Percentiles rank a stretch among this genome's conserved stretches.
Conservation (phyloP, 2,329 filamentous ascomycete genomes). For the Exophiala sp. region DNA sequence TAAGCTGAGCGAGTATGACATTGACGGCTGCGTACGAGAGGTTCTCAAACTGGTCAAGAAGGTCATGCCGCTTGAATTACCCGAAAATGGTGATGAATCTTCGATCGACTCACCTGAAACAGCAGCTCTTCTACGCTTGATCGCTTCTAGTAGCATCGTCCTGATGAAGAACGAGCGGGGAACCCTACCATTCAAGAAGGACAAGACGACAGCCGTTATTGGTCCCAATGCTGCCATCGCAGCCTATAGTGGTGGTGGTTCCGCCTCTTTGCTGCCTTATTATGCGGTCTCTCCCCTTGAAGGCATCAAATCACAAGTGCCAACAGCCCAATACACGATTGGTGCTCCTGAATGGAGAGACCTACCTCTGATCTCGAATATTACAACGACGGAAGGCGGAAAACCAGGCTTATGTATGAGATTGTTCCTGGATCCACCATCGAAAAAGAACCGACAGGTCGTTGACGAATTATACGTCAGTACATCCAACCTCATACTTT, state of each 20-base stretch:
- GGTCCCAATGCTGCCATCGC: constrained; percentile 52
- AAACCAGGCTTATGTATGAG: constrained; percentile 59
- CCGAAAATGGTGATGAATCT: constrained; percentile 53
- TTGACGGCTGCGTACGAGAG: constrained; percentile 57
- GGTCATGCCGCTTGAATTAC: constrained; percentile 53
- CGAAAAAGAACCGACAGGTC: constrained; percentile 44
- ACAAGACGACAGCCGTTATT: constrained; percentile 50
- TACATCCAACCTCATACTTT: constrained; percentile 48
- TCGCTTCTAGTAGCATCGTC: constrained; percentile 68
- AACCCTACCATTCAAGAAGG: constrained; percentile 55
- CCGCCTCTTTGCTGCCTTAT: constrained; percentile 52
- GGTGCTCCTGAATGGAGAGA: constrained; percentile 64
- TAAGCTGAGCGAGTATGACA: constrained; percentile 53
- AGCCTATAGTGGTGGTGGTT: constrained; percentile 60
- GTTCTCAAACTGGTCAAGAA: constrained; percentile 60
- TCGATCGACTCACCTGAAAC: constrained; percentile 59
- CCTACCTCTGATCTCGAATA: constrained; percentile 56
- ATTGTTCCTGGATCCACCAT: constrained; percentile 59
- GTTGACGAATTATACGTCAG: constrained; percentile 50
- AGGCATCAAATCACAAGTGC: constrained; percentile 38
- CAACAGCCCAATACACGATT: constrained; percentile 50
- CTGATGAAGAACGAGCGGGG: constrained; percentile 68
- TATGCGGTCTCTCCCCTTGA: constrained; percentile 45
- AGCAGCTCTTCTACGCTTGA: constrained; percentile 60
- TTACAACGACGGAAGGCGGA: constrained; percentile 52